Evolutionary conservation across 768 basidiomycete species (phyloP), one percentile per base, ranked within the genome.

Genomic region (Suillus spraguei): DNA sequence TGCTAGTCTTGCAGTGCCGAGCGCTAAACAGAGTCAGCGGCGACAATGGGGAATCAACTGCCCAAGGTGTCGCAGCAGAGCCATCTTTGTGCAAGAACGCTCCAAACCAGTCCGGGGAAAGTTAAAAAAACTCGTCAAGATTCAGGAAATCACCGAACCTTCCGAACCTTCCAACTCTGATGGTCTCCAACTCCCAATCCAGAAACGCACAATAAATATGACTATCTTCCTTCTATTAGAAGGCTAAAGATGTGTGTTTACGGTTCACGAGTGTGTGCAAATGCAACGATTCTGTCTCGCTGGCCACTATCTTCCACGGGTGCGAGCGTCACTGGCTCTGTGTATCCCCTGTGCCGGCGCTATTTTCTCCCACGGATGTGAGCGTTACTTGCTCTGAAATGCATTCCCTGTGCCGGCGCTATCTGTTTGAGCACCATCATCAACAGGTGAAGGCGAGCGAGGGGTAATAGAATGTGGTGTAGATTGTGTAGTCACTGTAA

Each of bases 321-420:
- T 9, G 47, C 59, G 22, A 52, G 42, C 24, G 62, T 54, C 22
- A 65, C 41, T 28, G 62, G 64, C 62, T 63, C 53, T 32, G 62
- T 65, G 41, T 64, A 59, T 41, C 35, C 44, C 10, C 63, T 3
- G 9, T 36, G 33, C 24, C n/a, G 22, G 56, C 24, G 22, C 36
- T 64, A 44, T 64, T 33, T 9, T 39, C 54, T 24, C 39, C 28
- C 28, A 28, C 28, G 28, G 28, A 4, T 28, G 28, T 28, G 28
- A 42, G 39, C 20, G 62, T 54, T 32, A 65, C 41, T 28, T 62
- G 64, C 62, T 63, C 53, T 32, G 61, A 46, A 16, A 56, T 65
- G 41, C 59, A 59, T 41, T 42, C 44, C 10, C 63, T 3, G 9
- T 36, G 33, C 24, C 32, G 22, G 56, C 20, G 22, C 36, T 64